phyloP scores from a whole-genome alignment of 2,329 filamentous ascomycete species.

The Trichoderma gracile region DNA sequence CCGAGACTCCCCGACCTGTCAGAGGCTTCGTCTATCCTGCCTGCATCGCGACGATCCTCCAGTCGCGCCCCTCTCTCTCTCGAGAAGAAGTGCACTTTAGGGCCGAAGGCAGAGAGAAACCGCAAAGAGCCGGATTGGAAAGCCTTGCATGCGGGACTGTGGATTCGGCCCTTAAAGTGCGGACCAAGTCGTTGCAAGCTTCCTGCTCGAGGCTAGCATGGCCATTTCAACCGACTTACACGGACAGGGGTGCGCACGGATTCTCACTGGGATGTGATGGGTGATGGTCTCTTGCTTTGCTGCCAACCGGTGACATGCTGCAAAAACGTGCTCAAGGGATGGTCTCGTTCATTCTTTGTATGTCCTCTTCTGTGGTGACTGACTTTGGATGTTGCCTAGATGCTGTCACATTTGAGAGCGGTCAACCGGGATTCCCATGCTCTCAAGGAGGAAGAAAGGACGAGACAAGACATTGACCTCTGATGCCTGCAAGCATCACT shows the following conservation, averaged over 20 bases:
- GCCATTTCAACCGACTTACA: neutral
- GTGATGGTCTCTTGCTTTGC: neutral
- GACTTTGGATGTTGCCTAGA: no score
- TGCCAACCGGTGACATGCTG: no score
- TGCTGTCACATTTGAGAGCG: no score
- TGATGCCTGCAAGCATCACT: no score
- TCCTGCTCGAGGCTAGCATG: constrained; percentile 23
- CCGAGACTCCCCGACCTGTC: constrained; percentile 14
- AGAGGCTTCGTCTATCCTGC: neutral
- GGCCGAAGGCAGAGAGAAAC: neutral
- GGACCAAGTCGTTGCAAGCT: constrained; percentile 8
- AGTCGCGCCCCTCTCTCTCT: neutral
- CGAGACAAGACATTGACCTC: no score
- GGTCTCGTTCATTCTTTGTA: no score
- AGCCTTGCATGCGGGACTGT: constrained; percentile 3
- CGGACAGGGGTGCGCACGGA: neutral
- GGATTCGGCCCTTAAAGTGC: constrained; percentile 20
- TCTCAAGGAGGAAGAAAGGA: no score
- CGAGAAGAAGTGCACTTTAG: neutral
- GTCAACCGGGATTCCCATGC: no score
- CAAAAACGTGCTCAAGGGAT: no score
- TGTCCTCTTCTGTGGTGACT: no score
- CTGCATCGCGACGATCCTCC: neutral
- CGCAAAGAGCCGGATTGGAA: no score
- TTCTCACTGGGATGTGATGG: neutral